These are phyloP conservation scores for Trichoderma virens DNA, from an alignment of 495 filamentous ascomycete species.

Conservation along the genomic window DNA sequence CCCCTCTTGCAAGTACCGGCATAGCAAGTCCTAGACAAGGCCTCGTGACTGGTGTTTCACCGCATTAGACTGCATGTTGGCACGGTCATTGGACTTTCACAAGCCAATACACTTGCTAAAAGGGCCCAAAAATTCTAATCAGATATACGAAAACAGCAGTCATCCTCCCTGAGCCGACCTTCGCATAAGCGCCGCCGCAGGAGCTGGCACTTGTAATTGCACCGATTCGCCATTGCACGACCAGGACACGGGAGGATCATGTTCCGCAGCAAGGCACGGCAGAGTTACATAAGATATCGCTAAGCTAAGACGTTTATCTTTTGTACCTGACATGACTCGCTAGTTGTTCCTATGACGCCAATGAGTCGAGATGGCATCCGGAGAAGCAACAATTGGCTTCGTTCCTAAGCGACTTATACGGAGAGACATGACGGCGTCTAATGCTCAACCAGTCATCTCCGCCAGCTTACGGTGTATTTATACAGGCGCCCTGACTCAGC, in stretches of 20 bases:
- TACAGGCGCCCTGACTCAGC: conserved; percentile 3
- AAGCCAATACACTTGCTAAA: neutral
- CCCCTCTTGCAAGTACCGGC: neutral
- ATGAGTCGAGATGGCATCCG: neutral
- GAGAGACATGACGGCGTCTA: neutral
- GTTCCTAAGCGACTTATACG: neutral
- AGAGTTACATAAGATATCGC: neutral
- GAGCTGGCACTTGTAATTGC: neutral
- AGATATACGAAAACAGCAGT: neutral
- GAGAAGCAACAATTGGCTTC: neutral
- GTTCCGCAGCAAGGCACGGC: neutral
- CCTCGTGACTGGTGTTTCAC: conserved; percentile 3
- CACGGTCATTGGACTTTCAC: neutral
- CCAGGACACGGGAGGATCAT: neutral
- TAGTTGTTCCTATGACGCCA: neutral
- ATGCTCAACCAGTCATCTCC: neutral
- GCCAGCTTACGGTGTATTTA: neutral
- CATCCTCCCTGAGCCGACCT: neutral
- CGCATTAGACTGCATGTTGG: neutral
- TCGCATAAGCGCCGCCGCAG: neutral
- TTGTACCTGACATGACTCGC: neutral
- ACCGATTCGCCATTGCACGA: neutral
- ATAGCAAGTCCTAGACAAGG: neutral
- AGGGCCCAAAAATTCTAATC: neutral
- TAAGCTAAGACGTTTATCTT: too few species aligned